Conservation (phyloP, 2,329 filamentous ascomycete species). For the Exophiala mesophila region DNA sequence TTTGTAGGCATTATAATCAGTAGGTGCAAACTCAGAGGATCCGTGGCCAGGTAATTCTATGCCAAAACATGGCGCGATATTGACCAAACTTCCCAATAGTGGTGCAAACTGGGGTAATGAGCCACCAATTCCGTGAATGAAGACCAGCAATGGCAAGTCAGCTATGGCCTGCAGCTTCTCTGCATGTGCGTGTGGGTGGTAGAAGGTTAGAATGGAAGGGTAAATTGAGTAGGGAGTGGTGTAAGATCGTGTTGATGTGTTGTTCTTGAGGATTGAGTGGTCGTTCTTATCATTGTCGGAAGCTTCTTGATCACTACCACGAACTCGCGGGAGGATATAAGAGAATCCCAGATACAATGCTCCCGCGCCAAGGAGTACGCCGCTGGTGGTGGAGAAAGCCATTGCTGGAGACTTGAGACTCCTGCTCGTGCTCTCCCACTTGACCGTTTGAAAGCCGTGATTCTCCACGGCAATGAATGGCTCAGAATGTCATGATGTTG, state of each 20-base stretch:
- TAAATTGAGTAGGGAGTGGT: constrained; percentile 68
- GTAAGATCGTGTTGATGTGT: constrained; percentile 67
- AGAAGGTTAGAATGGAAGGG: constrained; percentile 74
- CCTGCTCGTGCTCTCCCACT: too few relatives aligned
- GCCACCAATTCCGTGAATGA: constrained; percentile 89
- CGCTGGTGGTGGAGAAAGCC: constrained; percentile 7
- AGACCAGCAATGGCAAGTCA: constrained; percentile 78
- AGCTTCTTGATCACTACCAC: not conserved
- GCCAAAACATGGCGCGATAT: constrained; percentile 76
- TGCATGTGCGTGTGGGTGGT: constrained; percentile 74
- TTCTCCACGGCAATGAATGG: too few relatives aligned
- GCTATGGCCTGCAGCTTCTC: constrained; percentile 67
- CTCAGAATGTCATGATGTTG: too few relatives aligned
- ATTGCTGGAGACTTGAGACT: constrained; percentile 3
- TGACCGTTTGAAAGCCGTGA: too few relatives aligned
- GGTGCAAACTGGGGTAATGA: constrained; percentile 83
- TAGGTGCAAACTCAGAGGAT: constrained; percentile 67
- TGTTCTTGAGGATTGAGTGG: constrained; percentile 71
- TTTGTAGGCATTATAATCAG: constrained; percentile 71
- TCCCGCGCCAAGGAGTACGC: constrained; percentile 12
- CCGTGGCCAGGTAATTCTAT: constrained; percentile 91
- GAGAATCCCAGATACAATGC: constrained; percentile 7
- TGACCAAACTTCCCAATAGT: constrained; percentile 72
- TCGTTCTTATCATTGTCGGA: constrained; percentile 49
- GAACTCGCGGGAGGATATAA: constrained; percentile 4